A percentile compares a stretch with the other conserved stretches of the same genome.
Conservation (phyloP, 169 alveolate genomes). For the Cryptosporidium muris region DNA sequence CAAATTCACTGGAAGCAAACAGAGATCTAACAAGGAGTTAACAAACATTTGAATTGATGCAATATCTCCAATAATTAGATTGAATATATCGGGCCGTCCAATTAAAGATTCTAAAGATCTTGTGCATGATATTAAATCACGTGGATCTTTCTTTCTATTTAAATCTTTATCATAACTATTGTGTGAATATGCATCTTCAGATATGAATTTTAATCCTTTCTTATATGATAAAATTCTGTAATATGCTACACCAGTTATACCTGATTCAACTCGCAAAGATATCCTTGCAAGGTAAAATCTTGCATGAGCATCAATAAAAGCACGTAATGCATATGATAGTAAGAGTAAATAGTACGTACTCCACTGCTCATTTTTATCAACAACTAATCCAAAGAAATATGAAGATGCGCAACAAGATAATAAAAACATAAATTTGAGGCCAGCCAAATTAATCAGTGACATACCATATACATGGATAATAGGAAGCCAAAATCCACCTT, state of each 20-base stretch:
- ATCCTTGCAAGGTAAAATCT: slow-evolving; percentile 63
- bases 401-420: slow-evolving; percentile 58
- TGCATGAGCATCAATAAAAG: slow-evolving; percentile 61
- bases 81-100: slow-evolving; percentile 53
- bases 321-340: slow-evolving; percentile 9
- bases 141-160: slow-evolving; percentile 3
- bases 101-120: slow-evolving; percentile 22
- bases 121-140: neutral
- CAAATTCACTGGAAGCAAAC: slow-evolving; percentile 34
- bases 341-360: slow-evolving; percentile 12
- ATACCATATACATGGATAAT: slow-evolving; percentile 42
- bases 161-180: neutral
- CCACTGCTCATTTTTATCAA: neutral
- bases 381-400: slow-evolving; percentile 8
- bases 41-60: slow-evolving; percentile 36
- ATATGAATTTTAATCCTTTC: neutral
- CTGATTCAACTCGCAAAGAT: slow-evolving; percentile 52
- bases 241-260: slow-evolving; percentile 38
- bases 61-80: slow-evolving; percentile 57
- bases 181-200: neutral
- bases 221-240: slow-evolving; percentile 31
- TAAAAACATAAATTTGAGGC: slow-evolving; percentile 19
- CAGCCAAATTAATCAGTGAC: slow-evolving; percentile 11
- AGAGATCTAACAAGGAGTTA: slow-evolving; percentile 29
- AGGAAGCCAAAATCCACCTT: slow-evolving; percentile 34